A percentile compares a stretch with the other conserved stretches of the same genome.
These are phyloP conservation scores for Arxiozyma slooffiae DNA, from an alignment of 1,139 yeast species.

Conservation along the genomic window DNA sequence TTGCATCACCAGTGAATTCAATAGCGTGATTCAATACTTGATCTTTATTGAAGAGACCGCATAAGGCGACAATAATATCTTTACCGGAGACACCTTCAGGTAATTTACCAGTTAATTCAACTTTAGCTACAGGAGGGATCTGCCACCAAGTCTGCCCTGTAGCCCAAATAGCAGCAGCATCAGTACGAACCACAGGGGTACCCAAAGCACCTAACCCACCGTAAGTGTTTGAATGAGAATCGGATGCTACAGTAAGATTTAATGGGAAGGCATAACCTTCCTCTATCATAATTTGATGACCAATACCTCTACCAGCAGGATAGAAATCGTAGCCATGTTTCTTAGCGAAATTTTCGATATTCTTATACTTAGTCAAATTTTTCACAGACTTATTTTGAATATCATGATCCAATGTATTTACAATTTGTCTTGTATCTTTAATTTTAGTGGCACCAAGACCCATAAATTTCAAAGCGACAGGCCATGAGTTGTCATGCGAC, in stretches of 20 bases:
- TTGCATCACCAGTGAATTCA: slow-evolving; percentile 87
- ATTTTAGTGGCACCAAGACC: slow-evolving; percentile 84
- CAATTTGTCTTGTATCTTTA: slow-evolving; percentile 56
- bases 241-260: slow-evolving; percentile 90
- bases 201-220: slow-evolving; percentile 96
- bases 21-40: slow-evolving; percentile 96
- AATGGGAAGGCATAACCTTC: slow-evolving; percentile 97
- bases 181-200: slow-evolving; percentile 95
- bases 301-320: slow-evolving; percentile 98
- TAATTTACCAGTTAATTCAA: slow-evolving; percentile 70
- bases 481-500: slow-evolving; percentile 86
- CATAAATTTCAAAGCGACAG: slow-evolving; percentile 41
- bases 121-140: slow-evolving; percentile 96
- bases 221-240: slow-evolving; percentile 93
- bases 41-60: slow-evolving; percentile 92
- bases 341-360: slow-evolving; percentile 80
- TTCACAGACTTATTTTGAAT: slow-evolving; percentile 87
- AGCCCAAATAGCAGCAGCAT: slow-evolving; percentile 99
- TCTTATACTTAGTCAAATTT: slow-evolving; percentile 75
- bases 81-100: slow-evolving; percentile 90
- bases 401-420: slow-evolving; percentile 93
- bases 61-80: slow-evolving; percentile 90
- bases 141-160: slow-evolving; percentile 99
- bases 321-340: slow-evolving; percentile 94
- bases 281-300: slow-evolving; percentile 97